Evolutionary conservation across 352 stramenopile genomes (phyloP).

Genomic region (Globisporangium carolinianum): DNA sequence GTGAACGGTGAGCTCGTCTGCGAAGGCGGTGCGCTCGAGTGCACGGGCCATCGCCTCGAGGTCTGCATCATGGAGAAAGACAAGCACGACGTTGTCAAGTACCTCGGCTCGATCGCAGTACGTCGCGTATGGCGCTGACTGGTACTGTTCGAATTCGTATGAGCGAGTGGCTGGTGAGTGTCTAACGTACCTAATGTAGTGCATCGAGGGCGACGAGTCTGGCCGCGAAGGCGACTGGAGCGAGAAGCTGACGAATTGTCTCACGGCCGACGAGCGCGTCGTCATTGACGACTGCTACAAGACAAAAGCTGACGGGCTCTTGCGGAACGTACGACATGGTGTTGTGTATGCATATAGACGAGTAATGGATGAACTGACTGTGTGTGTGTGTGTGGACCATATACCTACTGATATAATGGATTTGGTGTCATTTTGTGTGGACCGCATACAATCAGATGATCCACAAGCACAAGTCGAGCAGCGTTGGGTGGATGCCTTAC

Average conservation of each 20-base stretch:
- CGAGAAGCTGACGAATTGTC: slow-evolving; percentile 65
- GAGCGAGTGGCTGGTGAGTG: no score
- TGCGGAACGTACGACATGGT: slow-evolving; percentile 31
- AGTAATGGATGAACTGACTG: neutral
- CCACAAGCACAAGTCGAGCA: slow-evolving; percentile 34
- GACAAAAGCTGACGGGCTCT: slow-evolving; percentile 40
- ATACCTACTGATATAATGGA: no score
- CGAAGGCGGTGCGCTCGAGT: slow-evolving; percentile 58
- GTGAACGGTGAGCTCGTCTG: slow-evolving; percentile 53
- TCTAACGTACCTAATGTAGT: slow-evolving; percentile 37
- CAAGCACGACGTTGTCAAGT: slow-evolving; percentile 66
- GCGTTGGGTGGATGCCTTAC: slow-evolving; percentile 70
- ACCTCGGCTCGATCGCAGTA: slow-evolving; percentile 67
- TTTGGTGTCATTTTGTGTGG: neutral
- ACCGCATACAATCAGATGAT: slow-evolving; percentile 53
- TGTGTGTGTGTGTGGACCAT: no score
- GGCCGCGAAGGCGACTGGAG: slow-evolving; percentile 62
- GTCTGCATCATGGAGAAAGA: slow-evolving; percentile 71
- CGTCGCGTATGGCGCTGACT: slow-evolving; percentile 2
- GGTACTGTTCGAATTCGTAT: no score
- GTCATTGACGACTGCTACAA: slow-evolving; percentile 56
- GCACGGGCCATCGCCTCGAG: slow-evolving; percentile 65
- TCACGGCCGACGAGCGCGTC: slow-evolving; percentile 48
- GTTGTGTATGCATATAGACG: neutral
- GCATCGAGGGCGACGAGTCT: slow-evolving; percentile 70